Base-by-base conservation (phyloP, 73 alveolate species). In the Paraurostyla sp. region DNA sequence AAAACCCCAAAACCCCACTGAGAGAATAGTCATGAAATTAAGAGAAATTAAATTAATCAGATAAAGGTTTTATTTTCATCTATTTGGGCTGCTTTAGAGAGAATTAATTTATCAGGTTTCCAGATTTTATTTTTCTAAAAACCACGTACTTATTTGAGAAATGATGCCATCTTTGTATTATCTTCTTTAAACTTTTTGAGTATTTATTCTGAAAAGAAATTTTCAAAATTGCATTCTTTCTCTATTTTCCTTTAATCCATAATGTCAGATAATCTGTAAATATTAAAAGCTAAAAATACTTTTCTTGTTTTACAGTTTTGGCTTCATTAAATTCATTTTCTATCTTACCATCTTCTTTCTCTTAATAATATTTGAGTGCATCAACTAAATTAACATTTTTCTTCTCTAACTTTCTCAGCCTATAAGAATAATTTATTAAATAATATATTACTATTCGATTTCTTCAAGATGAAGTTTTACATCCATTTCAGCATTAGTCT, bases 121-220 rank as follows among this genome's bases (percentile, higher is more conserved):
- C 86, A 73, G 7, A 73, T 73, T 73, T 73, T 73, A 45, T 73
- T 45, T 27, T 73, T 73, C 15, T 22, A 32, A 73, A 73, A 73
- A 3, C 86, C 86, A 4, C n/a, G 35, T 6, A 18, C n/a, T 43
- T 73, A 25, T 29, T 73, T 73, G 2, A 73, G 42, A 73, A 73
- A 73, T 23, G 45, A 22, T n/a, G 71, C 86, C 86, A 73, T 46
- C 52, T 73, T 43, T 7, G 51, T 30, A 48, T 73, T 73, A 27
- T 73, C 86, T 20, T 73, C 86, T 49, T 73, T 73, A 48, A 73
- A 73, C 27, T 73, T 40, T 38, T 48, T 73, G 4, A 73, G 52
- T 25, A 73, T 56, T 33, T 22, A 32, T 46, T 73, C 7, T 23
- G 86, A 73, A 27, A 73, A 73, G 71, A 73, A 73, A 25, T 73